Conservation (phyloP, 139 green algal genomes). For the Chlamydomonas sp. region DNA sequence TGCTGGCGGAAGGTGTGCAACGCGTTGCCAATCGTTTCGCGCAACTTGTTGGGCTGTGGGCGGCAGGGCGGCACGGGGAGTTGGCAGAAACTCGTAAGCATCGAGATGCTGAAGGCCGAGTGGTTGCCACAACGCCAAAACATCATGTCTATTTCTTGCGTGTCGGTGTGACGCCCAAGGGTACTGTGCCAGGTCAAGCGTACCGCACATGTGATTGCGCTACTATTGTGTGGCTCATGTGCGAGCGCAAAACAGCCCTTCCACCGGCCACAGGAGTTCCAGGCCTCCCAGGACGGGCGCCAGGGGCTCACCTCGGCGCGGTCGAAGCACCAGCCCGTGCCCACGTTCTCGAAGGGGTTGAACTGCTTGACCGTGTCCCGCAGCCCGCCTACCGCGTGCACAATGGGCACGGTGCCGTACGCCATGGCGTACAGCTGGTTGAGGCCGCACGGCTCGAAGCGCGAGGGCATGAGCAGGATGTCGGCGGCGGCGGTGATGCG, state of each 20-base stretch:
- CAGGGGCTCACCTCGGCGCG: constrained; percentile 55
- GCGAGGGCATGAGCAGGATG: constrained; percentile 90
- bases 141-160: too few species aligned
- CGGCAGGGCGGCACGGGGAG: constrained; percentile 28
- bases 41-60: constrained; percentile 61
- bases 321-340: constrained; percentile 89
- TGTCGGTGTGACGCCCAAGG: too few species aligned
- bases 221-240: too few species aligned
- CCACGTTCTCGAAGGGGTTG: constrained; percentile 81
- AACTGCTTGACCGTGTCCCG: constrained; percentile 87
- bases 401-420: constrained; percentile 96
- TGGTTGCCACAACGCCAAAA: too few species aligned
- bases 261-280: not conserved
- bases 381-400: constrained; percentile 88
- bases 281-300: too few species aligned
- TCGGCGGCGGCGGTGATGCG: constrained; percentile 88
- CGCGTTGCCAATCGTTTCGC: constrained; percentile 71
- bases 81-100: too few species aligned
- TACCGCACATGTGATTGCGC: too few species aligned
- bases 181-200: too few species aligned
- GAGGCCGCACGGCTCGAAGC: constrained; percentile 92
- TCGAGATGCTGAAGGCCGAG: too few species aligned
- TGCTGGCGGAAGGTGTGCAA: constrained; percentile 83
- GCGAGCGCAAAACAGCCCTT: not conserved
- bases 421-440: constrained; percentile 94